phyloP scores from a whole-genome alignment of 202 grass and related monocot genomes.

The Saccharum hybrid region DNA sequence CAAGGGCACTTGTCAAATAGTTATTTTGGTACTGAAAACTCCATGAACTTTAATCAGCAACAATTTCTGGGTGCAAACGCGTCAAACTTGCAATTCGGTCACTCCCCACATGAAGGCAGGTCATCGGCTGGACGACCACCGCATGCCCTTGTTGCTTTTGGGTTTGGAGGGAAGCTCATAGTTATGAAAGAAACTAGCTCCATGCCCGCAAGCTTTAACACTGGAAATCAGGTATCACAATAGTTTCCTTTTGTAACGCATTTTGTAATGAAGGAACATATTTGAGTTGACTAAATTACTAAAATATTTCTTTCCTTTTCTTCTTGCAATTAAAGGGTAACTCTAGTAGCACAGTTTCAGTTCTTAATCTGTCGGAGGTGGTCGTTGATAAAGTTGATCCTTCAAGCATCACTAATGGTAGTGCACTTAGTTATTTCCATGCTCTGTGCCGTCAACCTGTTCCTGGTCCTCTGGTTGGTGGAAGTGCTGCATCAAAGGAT shows the following conservation, averaged over 20 bases:
- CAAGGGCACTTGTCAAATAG: constrained; percentile 69
- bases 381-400: constrained; percentile 59
- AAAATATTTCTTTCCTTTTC: not conserved
- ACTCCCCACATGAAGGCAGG: constrained; percentile 59
- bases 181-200: constrained; percentile 80
- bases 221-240: constrained; percentile 65
- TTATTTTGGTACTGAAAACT: constrained; percentile 55
- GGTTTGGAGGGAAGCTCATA: constrained; percentile 88
- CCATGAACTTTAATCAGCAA: constrained; percentile 67
- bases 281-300: constrained; percentile 42
- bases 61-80: constrained; percentile 58
- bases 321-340: constrained; percentile 51
- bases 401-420: constrained; percentile 57
- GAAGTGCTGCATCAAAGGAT: constrained; percentile 85
- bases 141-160: constrained; percentile 89
- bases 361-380: constrained; percentile 86
- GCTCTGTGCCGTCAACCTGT: constrained; percentile 69
- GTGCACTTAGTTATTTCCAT: constrained; percentile 71
- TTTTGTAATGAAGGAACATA: constrained; percentile 34
- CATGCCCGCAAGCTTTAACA: constrained; percentile 60
- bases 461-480: constrained; percentile 93
- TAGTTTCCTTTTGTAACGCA: constrained; percentile 23
- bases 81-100: constrained; percentile 66
- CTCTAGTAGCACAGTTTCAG: constrained; percentile 59
- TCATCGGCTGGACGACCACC: constrained; percentile 78